A percentile compares a stretch with the other conserved stretches of the same genome.
Evolutionary conservation across 768 basidiomycete species (phyloP).

Genomic region (Leccinum variicolor): DNA sequence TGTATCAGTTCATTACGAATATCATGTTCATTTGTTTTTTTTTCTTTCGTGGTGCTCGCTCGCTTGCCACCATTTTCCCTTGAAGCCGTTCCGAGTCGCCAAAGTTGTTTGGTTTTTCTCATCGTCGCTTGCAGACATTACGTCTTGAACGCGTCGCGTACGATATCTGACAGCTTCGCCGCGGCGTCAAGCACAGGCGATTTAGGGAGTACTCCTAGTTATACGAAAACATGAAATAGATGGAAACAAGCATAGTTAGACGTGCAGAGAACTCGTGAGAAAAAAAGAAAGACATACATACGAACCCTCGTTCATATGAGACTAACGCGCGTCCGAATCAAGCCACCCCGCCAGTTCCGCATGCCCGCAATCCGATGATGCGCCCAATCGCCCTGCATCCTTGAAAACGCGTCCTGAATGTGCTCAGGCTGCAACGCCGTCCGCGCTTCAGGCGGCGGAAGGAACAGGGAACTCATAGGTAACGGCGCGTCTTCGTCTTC

Average conservation of each 20-base stretch:
- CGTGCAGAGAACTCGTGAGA: neutral
- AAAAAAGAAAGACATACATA: neutral
- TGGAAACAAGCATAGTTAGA: no score
- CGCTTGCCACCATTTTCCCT: neutral
- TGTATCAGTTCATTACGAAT: no score
- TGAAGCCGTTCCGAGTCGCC: neutral
- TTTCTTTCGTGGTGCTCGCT: no score
- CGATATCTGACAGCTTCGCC: neutral
- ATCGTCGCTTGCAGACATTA: neutral
- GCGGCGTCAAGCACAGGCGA: neutral
- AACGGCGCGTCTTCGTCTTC: conserved; percentile 66
- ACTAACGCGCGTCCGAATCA: conserved; percentile 74
- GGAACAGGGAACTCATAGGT: conserved; percentile 70
- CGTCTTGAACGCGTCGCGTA: neutral
- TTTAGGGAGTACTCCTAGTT: neutral
- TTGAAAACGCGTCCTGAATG: conserved; percentile 85
- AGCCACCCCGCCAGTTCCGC: conserved; percentile 85
- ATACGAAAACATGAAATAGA: neutral
- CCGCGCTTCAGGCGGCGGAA: conserved; percentile 78
- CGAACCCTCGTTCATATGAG: conserved; percentile 51
- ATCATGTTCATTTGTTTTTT: no score
- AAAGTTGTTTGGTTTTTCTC: neutral
- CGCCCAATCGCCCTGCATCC: conserved; percentile 86
- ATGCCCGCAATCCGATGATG: conserved; percentile 82
- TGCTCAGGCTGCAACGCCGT: conserved; percentile 79